phyloP scores from a whole-genome alignment of 441 rosid species.

The Aleurites moluccanus region DNA sequence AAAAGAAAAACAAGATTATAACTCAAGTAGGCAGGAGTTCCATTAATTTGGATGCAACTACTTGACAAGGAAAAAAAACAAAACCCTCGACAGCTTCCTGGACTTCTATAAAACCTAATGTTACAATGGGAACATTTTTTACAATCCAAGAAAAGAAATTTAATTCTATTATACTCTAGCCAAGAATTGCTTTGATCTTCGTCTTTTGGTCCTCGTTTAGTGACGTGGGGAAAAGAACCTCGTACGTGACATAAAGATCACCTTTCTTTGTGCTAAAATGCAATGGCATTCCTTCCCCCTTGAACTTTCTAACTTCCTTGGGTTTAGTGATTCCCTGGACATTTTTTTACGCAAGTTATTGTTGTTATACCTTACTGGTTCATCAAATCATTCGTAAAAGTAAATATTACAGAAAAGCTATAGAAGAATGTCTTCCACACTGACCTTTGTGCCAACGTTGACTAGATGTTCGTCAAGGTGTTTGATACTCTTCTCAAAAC shows the following conservation, averaged over 20 bases:
- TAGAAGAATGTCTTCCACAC: background rate
- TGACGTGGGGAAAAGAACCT: slow-evolving; percentile 82
- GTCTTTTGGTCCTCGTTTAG: slow-evolving; percentile 81
- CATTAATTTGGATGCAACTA: slow-evolving; percentile 5
- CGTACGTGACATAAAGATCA: slow-evolving; percentile 75
- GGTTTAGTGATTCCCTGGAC: slow-evolving; percentile 86
- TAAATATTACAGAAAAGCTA: background rate
- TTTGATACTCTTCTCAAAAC: slow-evolving; percentile 84
- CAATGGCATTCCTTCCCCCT: slow-evolving; percentile 98
- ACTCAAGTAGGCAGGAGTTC: background rate
- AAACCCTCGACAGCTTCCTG: slow-evolving; percentile 26
- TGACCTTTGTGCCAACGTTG: slow-evolving; percentile 78
- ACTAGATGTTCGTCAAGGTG: slow-evolving; percentile 93
- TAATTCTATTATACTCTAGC: slow-evolving; percentile 34
- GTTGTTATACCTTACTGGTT: background rate
- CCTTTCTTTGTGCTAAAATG: slow-evolving; percentile 84
- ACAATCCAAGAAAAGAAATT: slow-evolving; percentile 24
- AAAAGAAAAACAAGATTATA: background rate
- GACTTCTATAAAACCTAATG: slow-evolving; percentile 30
- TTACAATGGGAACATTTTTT: slow-evolving; percentile 32
- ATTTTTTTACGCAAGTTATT: slow-evolving; percentile 8
- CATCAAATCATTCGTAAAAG: background rate
- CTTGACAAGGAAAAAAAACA: slow-evolving; percentile 10
- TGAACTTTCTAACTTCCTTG: slow-evolving; percentile 79
- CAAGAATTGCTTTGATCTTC: slow-evolving; percentile 72